phyloP scores from a whole-genome alignment of 352 stramenopile species.

The Globisporangium acanthophoron region DNA sequence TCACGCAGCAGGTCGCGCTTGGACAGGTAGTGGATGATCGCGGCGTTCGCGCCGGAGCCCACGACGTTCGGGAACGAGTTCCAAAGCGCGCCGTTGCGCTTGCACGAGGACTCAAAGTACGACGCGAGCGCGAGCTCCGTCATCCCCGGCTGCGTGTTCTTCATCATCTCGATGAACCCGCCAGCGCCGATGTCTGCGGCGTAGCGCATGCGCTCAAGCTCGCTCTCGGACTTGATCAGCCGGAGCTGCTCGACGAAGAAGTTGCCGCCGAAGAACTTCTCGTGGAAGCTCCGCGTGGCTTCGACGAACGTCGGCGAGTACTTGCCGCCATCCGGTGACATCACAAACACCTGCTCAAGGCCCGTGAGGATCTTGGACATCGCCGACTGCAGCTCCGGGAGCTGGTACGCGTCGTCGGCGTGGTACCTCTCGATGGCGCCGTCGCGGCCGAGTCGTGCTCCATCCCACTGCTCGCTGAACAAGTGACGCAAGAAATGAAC shows the following conservation, averaged over 20 bases:
- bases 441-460: conserved; percentile 57
- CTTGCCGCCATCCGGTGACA: conserved; percentile 46
- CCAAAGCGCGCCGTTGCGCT: conserved; percentile 69
- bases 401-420: conserved; percentile 62
- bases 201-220: conserved; percentile 72
- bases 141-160: conserved; percentile 49
- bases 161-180: conserved; percentile 80
- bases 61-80: conserved; percentile 85
- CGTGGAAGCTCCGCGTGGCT: conserved; percentile 52
- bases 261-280: conserved; percentile 69
- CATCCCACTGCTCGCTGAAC: conserved; percentile 77
- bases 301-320: conserved; percentile 55
- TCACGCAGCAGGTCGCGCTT: conserved; percentile 56
- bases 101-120: conserved; percentile 64
- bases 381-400: conserved; percentile 47
- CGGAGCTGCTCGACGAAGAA: conserved; percentile 73
- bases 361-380: conserved; percentile 51
- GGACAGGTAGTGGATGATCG: conserved; percentile 78
- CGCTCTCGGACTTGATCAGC: conserved; percentile 64
- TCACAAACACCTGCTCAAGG: conserved; percentile 64
- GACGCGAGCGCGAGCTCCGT: conserved; percentile 67
- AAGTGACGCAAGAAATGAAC: no score
- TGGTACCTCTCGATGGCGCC: conserved; percentile 50
- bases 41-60: conserved; percentile 65
- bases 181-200: conserved; percentile 57